Evolutionary conservation across 768 basidiomycete genomes (phyloP).

Genomic region (Tricholoma saponaceum): DNA sequence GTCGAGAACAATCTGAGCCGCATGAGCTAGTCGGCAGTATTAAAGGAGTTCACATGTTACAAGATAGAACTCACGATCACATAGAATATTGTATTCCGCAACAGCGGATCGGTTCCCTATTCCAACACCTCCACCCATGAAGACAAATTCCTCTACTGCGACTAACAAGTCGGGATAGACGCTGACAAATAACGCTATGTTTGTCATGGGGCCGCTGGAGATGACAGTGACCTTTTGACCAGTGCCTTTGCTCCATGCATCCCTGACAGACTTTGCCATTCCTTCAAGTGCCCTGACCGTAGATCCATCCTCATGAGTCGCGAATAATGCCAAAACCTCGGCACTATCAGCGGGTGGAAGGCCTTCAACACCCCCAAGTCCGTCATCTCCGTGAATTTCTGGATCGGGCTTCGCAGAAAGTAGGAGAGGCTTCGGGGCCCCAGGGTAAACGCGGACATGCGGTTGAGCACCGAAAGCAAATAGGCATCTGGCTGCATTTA

Average conservation of each 20-base stretch:
- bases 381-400: conserved; percentile 80
- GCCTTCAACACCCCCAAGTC: conserved; percentile 82
- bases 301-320: conserved; percentile 36
- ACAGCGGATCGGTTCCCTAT: conserved; percentile 76
- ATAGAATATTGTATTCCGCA: conserved; percentile 81
- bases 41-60: neutral
- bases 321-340: conserved; percentile 47
- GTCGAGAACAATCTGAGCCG: conserved; percentile 77
- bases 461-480: conserved; percentile 65
- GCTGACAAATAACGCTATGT: conserved; percentile 63
- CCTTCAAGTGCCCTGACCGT: conserved; percentile 61
- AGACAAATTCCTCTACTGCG: conserved; percentile 67
- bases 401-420: conserved; percentile 59
- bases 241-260: conserved; percentile 52
- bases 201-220: conserved; percentile 84
- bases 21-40: conserved; percentile 51
- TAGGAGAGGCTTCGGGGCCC: conserved; percentile 67
- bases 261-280: conserved; percentile 52
- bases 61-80: conserved; percentile 62
- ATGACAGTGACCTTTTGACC: conserved; percentile 65
- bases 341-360: conserved; percentile 49
- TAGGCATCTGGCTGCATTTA: conserved; percentile 77
- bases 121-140: conserved; percentile 92
- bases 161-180: conserved; percentile 49
- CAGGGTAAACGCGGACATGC: conserved; percentile 59